Base-by-base conservation (phyloP, 1,139 yeast genomes). In the Saccharomyces hybrid region DNA sequence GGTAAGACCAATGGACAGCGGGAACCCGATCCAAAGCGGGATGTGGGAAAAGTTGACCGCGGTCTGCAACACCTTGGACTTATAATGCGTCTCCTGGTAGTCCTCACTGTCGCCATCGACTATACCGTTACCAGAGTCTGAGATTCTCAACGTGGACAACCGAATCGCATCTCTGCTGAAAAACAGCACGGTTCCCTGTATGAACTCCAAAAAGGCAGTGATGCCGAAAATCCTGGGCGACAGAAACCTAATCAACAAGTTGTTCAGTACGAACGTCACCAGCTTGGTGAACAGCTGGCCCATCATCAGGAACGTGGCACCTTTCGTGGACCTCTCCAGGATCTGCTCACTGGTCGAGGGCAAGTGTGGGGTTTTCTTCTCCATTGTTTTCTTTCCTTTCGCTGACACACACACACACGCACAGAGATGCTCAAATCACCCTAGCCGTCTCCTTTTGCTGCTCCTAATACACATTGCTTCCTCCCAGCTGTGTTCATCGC, bases 111-210 rank as follows among this genome's bases (percentile, higher is more conserved):
- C 65, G 8, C 58, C 65, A 11, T 57, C 50, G n/a, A 57, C 57
- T 57, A 68, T 61, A 55, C 47, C 47, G 11, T 38, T 38, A 16
- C 44, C 44, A 16, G 44, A 38, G 16, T 50, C 52, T 8, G 48
- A 30, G 13, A 86, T 81, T 56, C 96, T 75, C 64, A 88, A 91
- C 23, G 87, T 77, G 0, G 97, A 80, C 27, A 90, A 69, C 54
- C 99, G 73, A 48, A 82, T 81, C 0, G 95, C 96, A 64, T 93
- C 98, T 54, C 97, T 74, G 58, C 95, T 80, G 68, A 89, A 84
- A 67, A 88, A 88, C 31, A 91, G 71, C 1, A 83, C 77, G 0
- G 95, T 82, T 32, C 83, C 80, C 26, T 81, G 77, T 30, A 88
- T 67, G 57, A 93, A 83, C 65, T 93, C 98, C 59, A 90, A 73